Base-by-base conservation (phyloP, 345 rosid genomes). In the Cardamine occulta region DNA sequence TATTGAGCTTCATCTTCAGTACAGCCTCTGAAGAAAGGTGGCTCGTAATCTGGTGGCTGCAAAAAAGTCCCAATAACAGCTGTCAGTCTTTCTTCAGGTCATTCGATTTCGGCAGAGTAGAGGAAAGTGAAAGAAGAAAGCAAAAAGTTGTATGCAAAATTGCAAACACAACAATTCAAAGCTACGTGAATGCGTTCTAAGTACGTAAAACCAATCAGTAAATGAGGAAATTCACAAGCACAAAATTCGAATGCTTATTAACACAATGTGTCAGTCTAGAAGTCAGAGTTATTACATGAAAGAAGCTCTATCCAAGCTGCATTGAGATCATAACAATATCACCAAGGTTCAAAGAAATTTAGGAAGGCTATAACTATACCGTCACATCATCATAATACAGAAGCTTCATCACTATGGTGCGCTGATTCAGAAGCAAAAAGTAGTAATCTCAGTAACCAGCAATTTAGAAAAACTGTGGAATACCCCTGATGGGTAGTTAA, bases 341-440 rank as follows among this genome's bases (percentile, higher is more conserved):
- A 51, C 47, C 29, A 65, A 5, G 5, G 23, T 31, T 34, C 48
- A 66, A 2, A 40, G 35, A 32, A 40, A 34, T 9, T 61, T 13
- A 63, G 28, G 59, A 61, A 68, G 64, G 52, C 53, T 67, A 61
- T 73, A 76, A 78, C 31, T 87, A 68, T 93, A 96, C 99, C 86
- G 97, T 96, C 75, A 93, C 93, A 80, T 91, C 96, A 72, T 91
- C 99, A 15, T 91, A 91, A 80, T 93, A 96, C 80, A 88, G 79
- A 72, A 96, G 96, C 84, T 96, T 96, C 99, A 96, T 93, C 85
- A 93, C 68, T 60, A 96, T 89, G 19, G 96, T 89, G 32, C 96
- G 98, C 99, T 96, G 96, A 68, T 81, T 66, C 57, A 77, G n/a
- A 68, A 79, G 61, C 59, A 49, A 21, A 68, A 70, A 44, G 34